Percentiles rank a stretch among this genome's conserved stretches.
These are phyloP conservation scores for Stemphylium vesicarium DNA, from an alignment of 2,329 filamentous ascomycete genomes.

Conservation along the genomic window DNA sequence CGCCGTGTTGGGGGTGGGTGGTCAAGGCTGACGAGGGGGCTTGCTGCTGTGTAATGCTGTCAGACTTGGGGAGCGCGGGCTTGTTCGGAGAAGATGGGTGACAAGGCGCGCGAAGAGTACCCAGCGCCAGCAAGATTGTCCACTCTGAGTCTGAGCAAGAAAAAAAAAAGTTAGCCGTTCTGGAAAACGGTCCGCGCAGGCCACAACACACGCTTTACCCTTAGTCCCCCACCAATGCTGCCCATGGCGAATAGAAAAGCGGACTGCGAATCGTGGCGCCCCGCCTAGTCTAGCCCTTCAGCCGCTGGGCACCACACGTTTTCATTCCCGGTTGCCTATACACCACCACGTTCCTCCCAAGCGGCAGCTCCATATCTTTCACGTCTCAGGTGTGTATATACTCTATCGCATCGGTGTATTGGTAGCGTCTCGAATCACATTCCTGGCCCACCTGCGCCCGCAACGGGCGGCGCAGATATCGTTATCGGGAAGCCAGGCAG, in stretches of 20 bases:
- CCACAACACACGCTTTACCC: constrained; percentile 1
- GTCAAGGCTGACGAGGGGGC: constrained; percentile 15
- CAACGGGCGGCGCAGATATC: neutral
- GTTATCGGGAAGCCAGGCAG: constrained; percentile 4
- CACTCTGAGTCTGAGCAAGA: constrained; percentile 1
- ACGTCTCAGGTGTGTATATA: neutral
- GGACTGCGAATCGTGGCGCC: constrained; percentile 12
- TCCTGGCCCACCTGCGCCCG: constrained; percentile 5
- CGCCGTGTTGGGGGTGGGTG: constrained; percentile 11
- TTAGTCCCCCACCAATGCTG: neutral
- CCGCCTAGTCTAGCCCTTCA: constrained; percentile 9
- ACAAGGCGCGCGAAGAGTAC: constrained; percentile 15
- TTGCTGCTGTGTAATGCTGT: constrained; percentile 21
- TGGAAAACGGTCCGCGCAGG: constrained; percentile 27
- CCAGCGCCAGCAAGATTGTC: constrained; percentile 4
- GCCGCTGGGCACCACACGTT: constrained; percentile 10
- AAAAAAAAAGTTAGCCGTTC: constrained; percentile 21
- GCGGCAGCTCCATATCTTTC: constrained; percentile 13
- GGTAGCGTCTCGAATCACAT: neutral
- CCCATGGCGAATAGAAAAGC: constrained; percentile 16
- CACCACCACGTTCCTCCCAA: constrained; percentile 19
- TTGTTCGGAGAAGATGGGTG: neutral
- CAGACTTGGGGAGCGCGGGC: constrained; percentile 10
- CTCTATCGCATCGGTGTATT: constrained; percentile 7
- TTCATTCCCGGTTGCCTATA: constrained; percentile 19